Percentiles rank a stretch among this genome's conserved stretches.
Evolutionary conservation across 805 yeast genomes (phyloP).

Genomic region (Metschnikowia picachoensis): DNA sequence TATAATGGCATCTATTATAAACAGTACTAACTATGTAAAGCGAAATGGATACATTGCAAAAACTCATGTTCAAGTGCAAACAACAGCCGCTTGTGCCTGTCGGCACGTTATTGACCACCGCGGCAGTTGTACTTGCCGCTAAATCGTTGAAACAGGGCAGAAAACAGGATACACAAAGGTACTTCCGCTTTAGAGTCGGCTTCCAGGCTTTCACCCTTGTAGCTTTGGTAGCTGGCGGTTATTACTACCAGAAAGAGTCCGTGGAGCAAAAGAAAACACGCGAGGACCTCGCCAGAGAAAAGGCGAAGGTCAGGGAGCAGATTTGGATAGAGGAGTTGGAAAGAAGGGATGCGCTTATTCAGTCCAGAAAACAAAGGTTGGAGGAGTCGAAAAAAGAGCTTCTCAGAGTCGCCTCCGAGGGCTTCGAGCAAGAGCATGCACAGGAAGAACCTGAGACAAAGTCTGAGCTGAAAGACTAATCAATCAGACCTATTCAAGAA

Average conservation of each 20-base stretch:
- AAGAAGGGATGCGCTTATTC: slow-evolving; percentile 72
- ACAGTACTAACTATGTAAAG: slow-evolving; percentile 21
- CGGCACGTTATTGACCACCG: slow-evolving; percentile 74
- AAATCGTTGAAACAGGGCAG: slow-evolving; percentile 71
- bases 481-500: background rate
- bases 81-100: slow-evolving; percentile 89
- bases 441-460: background rate
- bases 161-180: slow-evolving; percentile 70
- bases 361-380: slow-evolving; percentile 64
- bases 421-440: slow-evolving; percentile 26
- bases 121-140: slow-evolving; percentile 78
- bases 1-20: background rate
- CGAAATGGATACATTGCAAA: slow-evolving; percentile 47
- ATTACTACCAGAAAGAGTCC: slow-evolving; percentile 53
- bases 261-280: slow-evolving; percentile 37
- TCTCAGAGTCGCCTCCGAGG: slow-evolving; percentile 32
- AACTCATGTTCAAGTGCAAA: slow-evolving; percentile 58
- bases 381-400: slow-evolving; percentile 46
- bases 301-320: slow-evolving; percentile 80
- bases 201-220: slow-evolving; percentile 80
- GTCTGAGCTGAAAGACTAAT: background rate
- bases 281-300: slow-evolving; percentile 65
- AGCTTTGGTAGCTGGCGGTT: slow-evolving; percentile 80
- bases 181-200: slow-evolving; percentile 87
- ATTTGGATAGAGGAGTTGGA: slow-evolving; percentile 90